Evolutionary conservation across 768 basidiomycete genomes (phyloP).

Genomic region (Russula emetica): DNA sequence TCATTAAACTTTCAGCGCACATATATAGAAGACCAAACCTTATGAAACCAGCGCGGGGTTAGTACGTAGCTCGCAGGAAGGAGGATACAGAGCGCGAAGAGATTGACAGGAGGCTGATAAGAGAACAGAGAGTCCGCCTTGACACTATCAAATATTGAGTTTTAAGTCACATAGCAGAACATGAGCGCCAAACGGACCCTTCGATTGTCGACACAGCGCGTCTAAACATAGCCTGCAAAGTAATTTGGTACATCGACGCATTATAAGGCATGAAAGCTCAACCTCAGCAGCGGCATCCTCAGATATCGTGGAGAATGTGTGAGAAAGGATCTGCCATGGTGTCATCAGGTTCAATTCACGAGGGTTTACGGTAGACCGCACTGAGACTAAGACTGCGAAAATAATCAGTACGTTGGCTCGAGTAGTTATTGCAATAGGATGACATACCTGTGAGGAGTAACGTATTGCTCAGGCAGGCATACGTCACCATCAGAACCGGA

Average conservation of each 20-base stretch:
- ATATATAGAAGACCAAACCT: constrained; percentile 44
- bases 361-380: neutral
- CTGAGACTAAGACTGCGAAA: constrained; percentile 22
- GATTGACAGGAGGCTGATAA: constrained; percentile 90
- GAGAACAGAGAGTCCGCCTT: constrained; percentile 91
- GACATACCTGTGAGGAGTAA: constrained; percentile 78
- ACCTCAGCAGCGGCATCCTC: constrained; percentile 93
- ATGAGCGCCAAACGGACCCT: constrained; percentile 49
- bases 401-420: constrained; percentile 4
- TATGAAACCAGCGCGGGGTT: constrained; percentile 97
- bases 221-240: constrained; percentile 81
- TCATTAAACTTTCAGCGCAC: constrained; percentile 14
- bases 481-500: constrained; percentile 84
- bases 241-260: constrained; percentile 7
- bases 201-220: constrained; percentile 93
- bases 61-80: constrained; percentile 81
- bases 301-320: constrained; percentile 91
- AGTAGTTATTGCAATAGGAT: neutral
- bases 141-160: constrained; percentile 45
- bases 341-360: neutral
- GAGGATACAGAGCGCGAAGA: constrained; percentile 82
- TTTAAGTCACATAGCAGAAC: neutral
- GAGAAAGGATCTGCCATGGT: constrained; percentile 73
- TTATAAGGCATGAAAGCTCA: constrained; percentile 13
- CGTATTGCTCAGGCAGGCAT: constrained; percentile 90